phyloP scores from a whole-genome alignment of 345 rosid species.

The Bruguiera parviflora region DNA sequence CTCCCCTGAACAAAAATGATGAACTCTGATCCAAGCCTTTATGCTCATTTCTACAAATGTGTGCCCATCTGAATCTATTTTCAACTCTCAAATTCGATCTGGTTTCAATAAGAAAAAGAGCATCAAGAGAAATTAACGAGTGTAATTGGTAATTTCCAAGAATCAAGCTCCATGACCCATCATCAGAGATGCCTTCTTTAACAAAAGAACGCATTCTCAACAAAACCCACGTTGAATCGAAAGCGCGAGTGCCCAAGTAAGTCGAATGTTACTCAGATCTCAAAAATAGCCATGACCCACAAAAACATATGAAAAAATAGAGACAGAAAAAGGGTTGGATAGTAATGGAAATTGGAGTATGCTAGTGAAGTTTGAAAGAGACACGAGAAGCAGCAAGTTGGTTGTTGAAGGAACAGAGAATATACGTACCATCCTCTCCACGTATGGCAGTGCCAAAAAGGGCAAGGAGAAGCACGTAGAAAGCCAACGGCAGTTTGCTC shows the following conservation, averaged over 20 bases:
- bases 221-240: conserved; percentile 7
- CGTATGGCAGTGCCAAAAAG: conserved; percentile 33
- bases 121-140: no score
- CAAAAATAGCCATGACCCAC: conserved; percentile 17
- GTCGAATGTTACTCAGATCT: conserved; percentile 23
- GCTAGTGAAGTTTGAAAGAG: not conserved
- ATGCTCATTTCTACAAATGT: no score
- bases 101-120: no score
- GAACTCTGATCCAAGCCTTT: no score
- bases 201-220: no score
- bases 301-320: conserved; percentile 2
- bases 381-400: not conserved
- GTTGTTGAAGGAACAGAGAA: not conserved
- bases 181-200: not conserved
- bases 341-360: no score
- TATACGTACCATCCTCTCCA: conserved; percentile 63
- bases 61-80: no score
- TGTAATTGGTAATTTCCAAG: no score
- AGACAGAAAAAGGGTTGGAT: not conserved
- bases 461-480: conserved; percentile 38
- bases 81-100: no score
- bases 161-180: not conserved
- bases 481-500: conserved; percentile 37
- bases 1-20: no score
- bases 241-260: not conserved